These are phyloP conservation scores for Pythium phragmitis DNA, from an alignment of 352 stramenopile species.

Conservation along the genomic window DNA sequence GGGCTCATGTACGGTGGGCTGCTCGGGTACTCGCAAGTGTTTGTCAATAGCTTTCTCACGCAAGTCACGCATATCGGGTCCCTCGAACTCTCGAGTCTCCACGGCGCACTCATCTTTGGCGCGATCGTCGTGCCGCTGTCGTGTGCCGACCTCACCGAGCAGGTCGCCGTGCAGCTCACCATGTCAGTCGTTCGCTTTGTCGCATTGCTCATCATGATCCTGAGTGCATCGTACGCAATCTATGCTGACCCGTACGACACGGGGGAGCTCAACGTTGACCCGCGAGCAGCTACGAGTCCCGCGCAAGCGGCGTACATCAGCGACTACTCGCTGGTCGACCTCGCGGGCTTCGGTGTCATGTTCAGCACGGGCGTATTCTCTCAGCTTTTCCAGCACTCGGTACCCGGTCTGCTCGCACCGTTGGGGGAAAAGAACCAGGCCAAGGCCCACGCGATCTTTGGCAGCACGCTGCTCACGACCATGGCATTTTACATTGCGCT, in stretches of 20 bases:
- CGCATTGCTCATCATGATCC: conserved; percentile 88
- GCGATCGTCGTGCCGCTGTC: conserved; percentile 87
- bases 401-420: conserved; percentile 80
- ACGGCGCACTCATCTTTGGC: conserved; percentile 74
- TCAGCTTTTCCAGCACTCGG: conserved; percentile 89
- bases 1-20: conserved; percentile 89
- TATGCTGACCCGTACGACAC: conserved; percentile 67
- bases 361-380: conserved; percentile 91
- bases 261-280: conserved; percentile 23
- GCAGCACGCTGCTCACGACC: conserved; percentile 78
- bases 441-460: conserved; percentile 70
- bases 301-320: conserved; percentile 42
- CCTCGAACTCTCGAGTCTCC: conserved; percentile 50
- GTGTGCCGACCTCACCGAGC: conserved; percentile 86
- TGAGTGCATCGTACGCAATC: conserved; percentile 74
- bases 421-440: conserved; percentile 58
- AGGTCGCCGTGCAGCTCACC: conserved; percentile 84
- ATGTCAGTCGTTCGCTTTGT: conserved; percentile 89
- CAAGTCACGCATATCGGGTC: conserved; percentile 59
- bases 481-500: conserved; percentile 84
- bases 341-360: conserved; percentile 84
- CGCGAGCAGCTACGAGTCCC: conserved; percentile 4
- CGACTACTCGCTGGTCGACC: conserved; percentile 60
- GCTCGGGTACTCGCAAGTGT: conserved; percentile 90
- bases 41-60: conserved; percentile 81